Evolutionary conservation across 2,329 filamentous ascomycete species (phyloP), one percentile per base, ranked within the genome.

Genomic region (Alternaria arborescens): DNA sequence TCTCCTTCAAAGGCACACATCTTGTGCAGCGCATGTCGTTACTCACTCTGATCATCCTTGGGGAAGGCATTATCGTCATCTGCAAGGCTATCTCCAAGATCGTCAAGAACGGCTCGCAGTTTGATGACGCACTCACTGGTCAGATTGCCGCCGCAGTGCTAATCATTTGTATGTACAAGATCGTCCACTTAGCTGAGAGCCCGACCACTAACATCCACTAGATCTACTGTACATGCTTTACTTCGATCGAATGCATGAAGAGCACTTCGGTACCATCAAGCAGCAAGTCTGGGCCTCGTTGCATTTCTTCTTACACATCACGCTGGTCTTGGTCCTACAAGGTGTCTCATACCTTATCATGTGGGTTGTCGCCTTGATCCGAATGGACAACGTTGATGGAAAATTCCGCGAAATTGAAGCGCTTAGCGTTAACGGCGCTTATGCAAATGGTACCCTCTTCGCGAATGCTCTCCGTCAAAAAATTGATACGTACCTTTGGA

Each of bases 1-100:
- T 79, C 58, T 74, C 68, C 41, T 78, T 79, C 71, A 77, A 79
- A 51, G 76, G 76, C 8, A 79, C 78, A 11, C 77, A 79, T 52
- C 71, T 79, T 52, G 68, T 76, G 4, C 71, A 79, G 60, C 69
- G 73, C 26, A 78, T 79, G 77, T 73, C 70, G n/a, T 69, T 79
- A 1, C 71, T 79, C 4, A 78, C 77, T 1, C 69, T 79, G 40
- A 79, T 79, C 65, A 75, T 79, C 50, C 70, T 79, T 18, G 78
- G 77, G 43, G 78, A 79, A 66, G 78, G 78, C 41, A 74, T 78
- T 50, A 79, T 79, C 38, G 76, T 75, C 34, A 62, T 79, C 38
- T 73, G 73, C 71, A 68, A 72, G 65, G 68, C 73, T 46, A 75
- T 77, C 43, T 73, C 74, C 28, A 68, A 70, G 28, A 77, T 79